Evolutionary conservation across 768 basidiomycete species (phyloP), one percentile per base, ranked within the genome.

Genomic region (Amanita polypyramis): DNA sequence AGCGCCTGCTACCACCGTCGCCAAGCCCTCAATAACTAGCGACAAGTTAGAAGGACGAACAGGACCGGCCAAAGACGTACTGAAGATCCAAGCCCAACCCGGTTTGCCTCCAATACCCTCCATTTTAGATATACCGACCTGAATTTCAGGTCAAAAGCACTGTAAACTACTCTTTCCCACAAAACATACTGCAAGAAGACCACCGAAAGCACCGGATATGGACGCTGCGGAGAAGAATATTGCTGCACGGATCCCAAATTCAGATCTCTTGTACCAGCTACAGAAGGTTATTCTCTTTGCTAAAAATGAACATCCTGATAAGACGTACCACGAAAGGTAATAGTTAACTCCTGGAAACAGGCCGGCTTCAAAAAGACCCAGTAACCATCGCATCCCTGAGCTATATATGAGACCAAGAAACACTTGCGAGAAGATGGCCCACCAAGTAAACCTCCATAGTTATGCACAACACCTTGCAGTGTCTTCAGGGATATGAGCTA

Each of bases 181-280:
- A 64, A 61, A 35, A 51, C 65, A 35, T 56, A 83, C 83, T 30
- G 83, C 82, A 41, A 87, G 75, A 15, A 86, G 65, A 43, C 84
- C 84, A 45, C 83, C 83, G 53, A 89, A 89, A 17, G 86, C 85
- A n/a, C 87, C 89, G 2, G 85, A 80, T 0, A 85, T 75, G 2
- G 84, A 87, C 0, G 87, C 86, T 2, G 87, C 82, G 0, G 79
- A 77, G 65, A 85, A 87, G 65, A 86, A 87, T 23, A 86, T 56
- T 0, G 82, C 79, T 20, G 79, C 73, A 6, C 71, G 55, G 63
- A 80, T 67, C 50, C 84, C 86, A 53, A 86, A 85, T 57, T 91
- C 89, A 11, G 79, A 79, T 30, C 85, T 82, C 55, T 80, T 75
- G 55, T 71, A 72, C 75, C 70, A 75, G 51, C 69, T 73, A 40